Evolutionary conservation across 2,329 filamentous ascomycete species (phyloP).

Genomic region (Alternaria metachromatica): DNA sequence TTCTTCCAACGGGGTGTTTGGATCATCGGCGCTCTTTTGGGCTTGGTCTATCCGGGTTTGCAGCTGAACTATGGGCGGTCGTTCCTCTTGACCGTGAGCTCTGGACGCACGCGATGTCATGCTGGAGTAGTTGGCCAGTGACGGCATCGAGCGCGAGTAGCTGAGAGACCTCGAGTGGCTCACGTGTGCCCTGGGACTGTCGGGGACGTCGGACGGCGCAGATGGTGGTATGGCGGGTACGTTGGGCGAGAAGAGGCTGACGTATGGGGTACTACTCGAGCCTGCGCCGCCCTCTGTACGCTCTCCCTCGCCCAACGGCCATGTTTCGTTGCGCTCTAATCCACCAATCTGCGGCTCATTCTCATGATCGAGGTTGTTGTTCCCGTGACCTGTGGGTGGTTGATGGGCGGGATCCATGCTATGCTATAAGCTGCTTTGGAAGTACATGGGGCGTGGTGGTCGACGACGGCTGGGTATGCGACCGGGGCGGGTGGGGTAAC

Average conservation of each 20-base stretch:
- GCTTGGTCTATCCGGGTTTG: constrained; percentile 49
- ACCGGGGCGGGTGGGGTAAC: constrained; percentile 6
- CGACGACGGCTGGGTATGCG: background rate
- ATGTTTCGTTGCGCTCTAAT: constrained; percentile 19
- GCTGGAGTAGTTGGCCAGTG: constrained; percentile 29
- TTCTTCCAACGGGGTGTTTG: constrained; percentile 49
- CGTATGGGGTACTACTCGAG: constrained; percentile 23
- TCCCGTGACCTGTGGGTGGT: constrained; percentile 19
- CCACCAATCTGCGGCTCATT: constrained; percentile 1
- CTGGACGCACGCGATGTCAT: constrained; percentile 39
- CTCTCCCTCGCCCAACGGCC: constrained; percentile 16
- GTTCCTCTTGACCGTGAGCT: constrained; percentile 36
- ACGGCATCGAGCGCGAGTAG: constrained; percentile 39
- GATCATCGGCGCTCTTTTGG: constrained; percentile 59
- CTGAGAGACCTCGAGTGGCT: constrained; percentile 23
- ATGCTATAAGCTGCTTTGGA: constrained; percentile 6
- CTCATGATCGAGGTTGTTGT: constrained; percentile 18
- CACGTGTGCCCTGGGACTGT: constrained; percentile 15
- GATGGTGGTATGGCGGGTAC: constrained; percentile 24
- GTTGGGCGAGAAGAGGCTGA: constrained; percentile 39
- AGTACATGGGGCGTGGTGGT: constrained; percentile 13
- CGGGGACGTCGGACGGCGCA: constrained; percentile 13
- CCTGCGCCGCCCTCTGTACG: constrained; percentile 12
- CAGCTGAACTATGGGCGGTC: constrained; percentile 38
- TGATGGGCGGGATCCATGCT: constrained; percentile 27